phyloP scores from a whole-genome alignment of 805 yeast species.

The Metschnikowia matae region DNA sequence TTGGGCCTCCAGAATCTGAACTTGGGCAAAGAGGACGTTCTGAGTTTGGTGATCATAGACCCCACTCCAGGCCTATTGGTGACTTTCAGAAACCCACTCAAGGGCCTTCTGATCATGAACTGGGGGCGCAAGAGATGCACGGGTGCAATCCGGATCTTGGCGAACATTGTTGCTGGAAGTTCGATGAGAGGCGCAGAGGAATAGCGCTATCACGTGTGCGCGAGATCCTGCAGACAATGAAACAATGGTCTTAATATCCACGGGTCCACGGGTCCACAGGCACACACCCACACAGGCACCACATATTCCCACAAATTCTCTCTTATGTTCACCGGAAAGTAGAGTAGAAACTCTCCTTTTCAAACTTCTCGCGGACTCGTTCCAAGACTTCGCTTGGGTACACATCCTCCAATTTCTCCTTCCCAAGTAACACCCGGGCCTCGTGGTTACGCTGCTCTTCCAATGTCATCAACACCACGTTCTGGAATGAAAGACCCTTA shows the following conservation, averaged over 20 bases:
- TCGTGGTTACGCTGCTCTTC: constrained; percentile 86
- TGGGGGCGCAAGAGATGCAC: constrained; percentile 1
- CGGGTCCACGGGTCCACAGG: no score
- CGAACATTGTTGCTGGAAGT: background rate
- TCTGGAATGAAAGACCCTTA: constrained; percentile 62
- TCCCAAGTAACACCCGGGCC: constrained; percentile 63
- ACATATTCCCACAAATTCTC: no score
- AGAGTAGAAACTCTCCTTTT: constrained; percentile 72
- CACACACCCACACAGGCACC: no score
- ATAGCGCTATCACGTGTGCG: background rate
- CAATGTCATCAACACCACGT: constrained; percentile 82
- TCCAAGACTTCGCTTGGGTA: constrained; percentile 58
- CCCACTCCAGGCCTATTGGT: background rate
- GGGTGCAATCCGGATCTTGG: constrained; percentile 7
- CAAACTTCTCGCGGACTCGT: constrained; percentile 57
- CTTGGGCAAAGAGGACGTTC: background rate
- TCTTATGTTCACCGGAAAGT: constrained; percentile 10
- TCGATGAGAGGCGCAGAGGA: background rate
- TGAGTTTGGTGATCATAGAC: background rate
- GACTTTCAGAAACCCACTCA: background rate
- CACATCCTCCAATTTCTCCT: constrained; percentile 57
- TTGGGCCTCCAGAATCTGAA: background rate
- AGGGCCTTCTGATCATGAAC: background rate
- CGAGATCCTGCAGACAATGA: background rate
- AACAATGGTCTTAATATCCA: no score